Evolutionary conservation across 1,284 basidiomycete species (phyloP), one percentile per base, ranked within the genome.

Genomic region (Ganoderma sp.): DNA sequence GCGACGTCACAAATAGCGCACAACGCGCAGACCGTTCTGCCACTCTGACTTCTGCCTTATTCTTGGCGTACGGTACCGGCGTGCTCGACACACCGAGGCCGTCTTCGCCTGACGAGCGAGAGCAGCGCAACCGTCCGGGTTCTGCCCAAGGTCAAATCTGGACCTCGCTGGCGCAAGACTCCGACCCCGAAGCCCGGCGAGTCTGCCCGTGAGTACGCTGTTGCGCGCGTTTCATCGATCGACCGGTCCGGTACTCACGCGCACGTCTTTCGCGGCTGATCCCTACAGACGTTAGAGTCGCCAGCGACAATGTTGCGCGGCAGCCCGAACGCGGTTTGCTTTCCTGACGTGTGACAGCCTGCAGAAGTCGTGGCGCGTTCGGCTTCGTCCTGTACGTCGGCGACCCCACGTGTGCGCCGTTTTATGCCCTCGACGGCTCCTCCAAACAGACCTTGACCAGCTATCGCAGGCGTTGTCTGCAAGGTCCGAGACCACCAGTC

Each of bases 11-110:
- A 62, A 59, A 61, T 50, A 61, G 56, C 48, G 48, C 48, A 25
- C 48, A 52, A 10, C 45, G 19, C n/a, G 34, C 10, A 37, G 37
- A 39, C 7, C 37, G 37, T 39, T 34, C 45, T 48, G n/a, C 63
- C n/a, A 8, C 2, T 52, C 52, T 50, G 34, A 56, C 17, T 64
- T 32, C 17, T 28, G 42, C 25, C 34, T 64, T 32, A 9, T 41
- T 32, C 25, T 19, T 39, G 63, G 67, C 58, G 65, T 66, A 67
- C 45, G 60, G 62, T 67, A 68, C 60, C 65, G 28, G 69, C 67
- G 60, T 67, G 59, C 57, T 59, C 17, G 32, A 39, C 42, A 25
- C 42, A 67, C 64, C 56, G 52, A 43, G 32, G 22, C 15, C 14
- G 45, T 19, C n/a, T 54, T 34, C 28, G 52, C 32, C 52, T 63